Percentiles rank a stretch among this genome's conserved stretches.
These are phyloP conservation scores for Rhizopus stolonifer DNA, from an alignment of 371 early-diverging fungal genomes.

Conservation along the genomic window DNA sequence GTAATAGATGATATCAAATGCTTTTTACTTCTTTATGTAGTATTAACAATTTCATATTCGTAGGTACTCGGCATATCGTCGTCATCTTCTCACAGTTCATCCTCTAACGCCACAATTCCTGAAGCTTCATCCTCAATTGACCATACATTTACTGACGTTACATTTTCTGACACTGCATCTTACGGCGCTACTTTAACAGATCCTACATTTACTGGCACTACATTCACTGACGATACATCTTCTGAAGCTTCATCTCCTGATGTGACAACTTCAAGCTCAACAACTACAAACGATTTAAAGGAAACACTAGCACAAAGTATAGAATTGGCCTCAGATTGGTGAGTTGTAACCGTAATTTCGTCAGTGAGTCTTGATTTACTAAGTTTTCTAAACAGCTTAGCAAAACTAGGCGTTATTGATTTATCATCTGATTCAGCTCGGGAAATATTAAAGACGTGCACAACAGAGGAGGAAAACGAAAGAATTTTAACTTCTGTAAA, in stretches of 20 bases:
- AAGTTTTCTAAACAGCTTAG: conserved; percentile 10
- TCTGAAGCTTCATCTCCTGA: neutral
- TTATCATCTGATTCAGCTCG: conserved; percentile 9
- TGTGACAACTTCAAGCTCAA: neutral
- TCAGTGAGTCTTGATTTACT: conserved; percentile 5
- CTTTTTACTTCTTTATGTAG: conserved; percentile 5
- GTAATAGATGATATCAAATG: conserved; percentile 15
- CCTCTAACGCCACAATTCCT: conserved; percentile 1
- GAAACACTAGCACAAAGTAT: conserved; percentile 8
- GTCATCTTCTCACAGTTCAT: conserved; percentile 7
- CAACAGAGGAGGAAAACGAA: conserved; percentile 2
- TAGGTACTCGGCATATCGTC: conserved; percentile 5
- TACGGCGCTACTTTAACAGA: neutral
- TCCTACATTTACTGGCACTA: conserved; percentile 1
- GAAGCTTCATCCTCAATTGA: conserved; percentile 2
- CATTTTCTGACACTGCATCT: neutral
- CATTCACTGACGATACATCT: neutral
- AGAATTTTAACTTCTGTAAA: neutral
- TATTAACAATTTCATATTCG: conserved; percentile 11
- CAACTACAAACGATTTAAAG: neutral
- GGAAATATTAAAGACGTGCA: conserved; percentile 2
- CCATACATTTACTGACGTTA: neutral
- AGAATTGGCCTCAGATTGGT: conserved; percentile 9
- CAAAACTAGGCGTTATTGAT: conserved; percentile 6
- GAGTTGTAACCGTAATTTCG: conserved; percentile 7